These are phyloP conservation scores for Botrytis pseudocinerea DNA, from an alignment of 2,329 filamentous ascomycete genomes.

Conservation along the genomic window DNA sequence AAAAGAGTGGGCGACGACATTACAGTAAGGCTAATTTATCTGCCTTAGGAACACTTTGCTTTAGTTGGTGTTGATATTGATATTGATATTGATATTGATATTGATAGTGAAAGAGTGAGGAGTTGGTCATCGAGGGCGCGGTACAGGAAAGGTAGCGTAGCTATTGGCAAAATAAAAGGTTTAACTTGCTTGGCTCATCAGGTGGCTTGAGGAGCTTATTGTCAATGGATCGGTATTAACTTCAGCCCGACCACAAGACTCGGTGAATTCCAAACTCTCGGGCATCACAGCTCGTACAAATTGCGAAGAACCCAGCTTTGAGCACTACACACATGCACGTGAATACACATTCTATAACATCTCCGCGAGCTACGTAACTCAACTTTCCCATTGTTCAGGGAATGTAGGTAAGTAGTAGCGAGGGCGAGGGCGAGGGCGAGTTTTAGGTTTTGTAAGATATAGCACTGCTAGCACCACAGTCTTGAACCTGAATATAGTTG, in stretches of 20 bases:
- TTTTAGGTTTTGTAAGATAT: constrained; percentile 3
- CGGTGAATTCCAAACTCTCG: constrained; percentile 16
- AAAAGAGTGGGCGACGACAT: background rate
- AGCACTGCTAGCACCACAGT: background rate
- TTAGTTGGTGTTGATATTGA: background rate
- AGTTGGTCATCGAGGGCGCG: background rate
- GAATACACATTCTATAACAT: constrained; percentile 15
- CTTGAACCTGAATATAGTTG: background rate
- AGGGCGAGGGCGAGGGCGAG: background rate
- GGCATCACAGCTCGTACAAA: constrained; percentile 18
- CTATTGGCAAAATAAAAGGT: background rate
- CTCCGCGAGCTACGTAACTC: constrained; percentile 14
- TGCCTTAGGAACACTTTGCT: background rate
- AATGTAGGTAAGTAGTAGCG: constrained; percentile 3
- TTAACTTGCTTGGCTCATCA: constrained; percentile 6
- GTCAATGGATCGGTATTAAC: constrained; percentile 13
- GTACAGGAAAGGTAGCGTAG: background rate
- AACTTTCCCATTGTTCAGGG: background rate
- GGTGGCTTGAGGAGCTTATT: background rate
- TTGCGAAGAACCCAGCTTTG: background rate
- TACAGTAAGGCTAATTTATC: background rate
- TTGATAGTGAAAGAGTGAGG: background rate
- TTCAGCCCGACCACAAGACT: constrained; percentile 17
- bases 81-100: background rate
- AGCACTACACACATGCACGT: constrained; percentile 14